These are phyloP conservation scores for Colletotrichum australisinense DNA, from an alignment of 2,329 filamentous ascomycete species.

Conservation along the genomic window DNA sequence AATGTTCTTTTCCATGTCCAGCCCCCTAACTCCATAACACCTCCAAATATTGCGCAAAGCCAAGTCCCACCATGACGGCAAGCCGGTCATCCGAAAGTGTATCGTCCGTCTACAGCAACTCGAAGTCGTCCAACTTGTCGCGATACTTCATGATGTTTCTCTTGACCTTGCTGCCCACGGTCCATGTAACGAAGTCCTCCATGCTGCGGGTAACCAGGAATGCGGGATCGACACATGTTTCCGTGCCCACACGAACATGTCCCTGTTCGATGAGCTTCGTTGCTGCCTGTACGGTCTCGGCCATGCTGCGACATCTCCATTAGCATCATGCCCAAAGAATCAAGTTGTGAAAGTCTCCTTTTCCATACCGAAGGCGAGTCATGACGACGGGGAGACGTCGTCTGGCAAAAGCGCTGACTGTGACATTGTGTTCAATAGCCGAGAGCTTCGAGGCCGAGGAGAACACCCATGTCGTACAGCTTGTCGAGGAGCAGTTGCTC, in stretches of 20 bases:
- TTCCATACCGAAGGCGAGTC: conserved; percentile 73
- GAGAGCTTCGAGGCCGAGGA: conserved; percentile 81
- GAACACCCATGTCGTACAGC: conserved; percentile 90
- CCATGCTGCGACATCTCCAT: conserved; percentile 68
- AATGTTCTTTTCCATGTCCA: conserved; percentile 5
- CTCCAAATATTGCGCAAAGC: conserved; percentile 15
- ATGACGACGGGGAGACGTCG: conserved; percentile 89
- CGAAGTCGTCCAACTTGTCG: conserved; percentile 96
- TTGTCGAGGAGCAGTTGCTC: conserved; percentile 92
- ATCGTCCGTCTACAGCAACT: conserved; percentile 71
- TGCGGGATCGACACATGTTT: conserved; percentile 89
- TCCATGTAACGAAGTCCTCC: conserved; percentile 98
- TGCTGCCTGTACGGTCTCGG: conserved; percentile 86
- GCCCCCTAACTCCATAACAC: conserved; percentile 30
- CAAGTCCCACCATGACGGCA: conserved; percentile 21
- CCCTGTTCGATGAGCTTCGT: conserved; percentile 93
- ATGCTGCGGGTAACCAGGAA: conserved; percentile 89
- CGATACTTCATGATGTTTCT: conserved; percentile 94
- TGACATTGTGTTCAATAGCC: conserved; percentile 88
- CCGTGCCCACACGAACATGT: conserved; percentile 90
- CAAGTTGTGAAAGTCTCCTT: not conserved
- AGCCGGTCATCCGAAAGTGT: conserved; percentile 27
- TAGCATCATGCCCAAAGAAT: not conserved
- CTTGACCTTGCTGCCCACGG: conserved; percentile 97
- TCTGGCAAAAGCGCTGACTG: conserved; percentile 89